Base-by-base conservation (phyloP, 2,329 filamentous ascomycete species). In the Gnomoniopsis sp. region DNA sequence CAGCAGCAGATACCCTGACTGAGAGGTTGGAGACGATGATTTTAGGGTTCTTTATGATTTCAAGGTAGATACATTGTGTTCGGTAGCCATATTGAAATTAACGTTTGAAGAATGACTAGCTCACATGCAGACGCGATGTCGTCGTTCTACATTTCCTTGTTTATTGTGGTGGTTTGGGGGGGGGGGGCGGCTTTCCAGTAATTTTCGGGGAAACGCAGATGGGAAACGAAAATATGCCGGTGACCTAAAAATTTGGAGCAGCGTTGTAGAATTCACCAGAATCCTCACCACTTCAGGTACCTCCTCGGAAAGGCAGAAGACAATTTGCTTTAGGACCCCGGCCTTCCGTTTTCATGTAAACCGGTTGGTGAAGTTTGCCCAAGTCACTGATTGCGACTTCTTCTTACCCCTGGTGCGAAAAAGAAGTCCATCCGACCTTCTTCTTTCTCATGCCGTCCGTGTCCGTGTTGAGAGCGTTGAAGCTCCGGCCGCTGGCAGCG, bases 1-100 rank as follows among this genome's bases (percentile, higher is more conserved):
- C 54, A 50, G 52, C 53, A 62, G 61, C 58, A 50, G 52, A 62
- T 62, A 62, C 60, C 60, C 60, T 52, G 54, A 58, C 52, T 49
- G 34, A 44, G 53, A 26, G 43, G 34, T 38, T 19, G 52, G 54
- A 57, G 33, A 52, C 22, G 60, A 56, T 44, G 48, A 58, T 57
- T 48, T 50, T 34, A 54, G 53, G 23, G 8, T 30, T 57, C n/a
- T 49, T 33, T 47, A 57, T 54, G 46, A 57, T 54, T 44, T 54
- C 19, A n/a, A 30, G 33, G 44, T 54, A 49, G 46, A 54, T 34
- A 46, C 33, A 19, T 34, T 47, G 50, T 50, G 53, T 58, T 58
- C 26, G 46, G 23, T 58, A 58, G 46, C 23, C 19, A 48, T 53
- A 43, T 30, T 38, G 8, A 22, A 36, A 15, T 14, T 17, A 10